phyloP scores from a whole-genome alignment of 2,329 filamentous ascomycete species.

The Pleurostoma richardsiae region DNA sequence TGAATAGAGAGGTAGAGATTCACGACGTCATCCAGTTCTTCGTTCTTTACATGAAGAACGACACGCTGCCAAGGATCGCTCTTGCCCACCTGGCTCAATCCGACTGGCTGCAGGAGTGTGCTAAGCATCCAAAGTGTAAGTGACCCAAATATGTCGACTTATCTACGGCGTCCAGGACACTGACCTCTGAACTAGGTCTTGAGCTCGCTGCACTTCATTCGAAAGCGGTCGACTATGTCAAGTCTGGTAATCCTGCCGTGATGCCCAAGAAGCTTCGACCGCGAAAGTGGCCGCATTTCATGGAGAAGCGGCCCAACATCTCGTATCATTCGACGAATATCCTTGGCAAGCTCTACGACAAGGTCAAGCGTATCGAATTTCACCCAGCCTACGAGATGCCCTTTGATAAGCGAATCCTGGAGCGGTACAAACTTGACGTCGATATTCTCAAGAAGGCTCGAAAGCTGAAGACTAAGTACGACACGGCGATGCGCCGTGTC shows the following conservation, averaged over 20 bases:
- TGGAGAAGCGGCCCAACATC: slow-evolving; percentile 59
- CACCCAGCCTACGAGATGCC: slow-evolving; percentile 63
- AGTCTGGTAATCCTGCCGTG: slow-evolving; percentile 74
- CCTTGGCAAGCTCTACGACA: slow-evolving; percentile 79
- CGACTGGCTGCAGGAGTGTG: slow-evolving; percentile 57
- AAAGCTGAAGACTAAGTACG: slow-evolving; percentile 71
- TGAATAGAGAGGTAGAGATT: slow-evolving; percentile 60
- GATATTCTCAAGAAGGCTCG: slow-evolving; percentile 54
- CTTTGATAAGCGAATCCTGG: slow-evolving; percentile 74
- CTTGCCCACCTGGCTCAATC: slow-evolving; percentile 74
- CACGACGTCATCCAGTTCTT: slow-evolving; percentile 80
- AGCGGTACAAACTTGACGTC: slow-evolving; percentile 51
- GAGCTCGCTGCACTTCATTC: slow-evolving; percentile 78
- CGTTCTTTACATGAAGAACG: slow-evolving; percentile 87
- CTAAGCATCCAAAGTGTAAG: slow-evolving; percentile 64
- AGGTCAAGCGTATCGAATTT: slow-evolving; percentile 64
- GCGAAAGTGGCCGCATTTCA: slow-evolving; percentile 75
- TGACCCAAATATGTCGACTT: slow-evolving; percentile 2
- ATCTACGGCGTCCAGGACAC: neutral
- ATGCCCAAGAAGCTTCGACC: slow-evolving; percentile 61
- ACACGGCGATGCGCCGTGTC: slow-evolving; percentile 68
- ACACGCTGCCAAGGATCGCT: slow-evolving; percentile 75
- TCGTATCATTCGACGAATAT: slow-evolving; percentile 66
- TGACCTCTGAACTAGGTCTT: slow-evolving; percentile 40
- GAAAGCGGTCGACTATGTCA: slow-evolving; percentile 88